phyloP scores from a whole-genome alignment of 1,284 basidiomycete genomes.

The Binderoboletus segoi region DNA sequence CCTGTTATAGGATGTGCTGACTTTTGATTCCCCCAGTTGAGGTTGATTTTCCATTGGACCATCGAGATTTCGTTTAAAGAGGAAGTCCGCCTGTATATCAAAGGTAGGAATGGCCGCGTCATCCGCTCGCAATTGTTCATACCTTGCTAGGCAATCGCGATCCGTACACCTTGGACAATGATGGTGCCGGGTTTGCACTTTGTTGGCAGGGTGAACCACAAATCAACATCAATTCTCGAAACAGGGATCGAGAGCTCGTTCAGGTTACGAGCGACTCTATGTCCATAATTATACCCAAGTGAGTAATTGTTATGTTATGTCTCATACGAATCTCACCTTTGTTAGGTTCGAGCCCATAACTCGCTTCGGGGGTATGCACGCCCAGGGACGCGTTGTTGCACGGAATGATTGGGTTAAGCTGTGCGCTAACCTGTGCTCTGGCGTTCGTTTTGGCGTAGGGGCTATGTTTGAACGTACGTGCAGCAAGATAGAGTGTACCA shows the following conservation, averaged over 20 bases:
- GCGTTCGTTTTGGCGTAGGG: slow-evolving; percentile 91
- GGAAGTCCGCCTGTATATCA: slow-evolving; percentile 81
- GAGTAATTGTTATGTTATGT: slow-evolving; percentile 13
- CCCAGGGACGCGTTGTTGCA: slow-evolving; percentile 23
- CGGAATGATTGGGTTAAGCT: slow-evolving; percentile 50
- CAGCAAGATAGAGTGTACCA: slow-evolving; percentile 61
- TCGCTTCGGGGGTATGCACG: slow-evolving; percentile 12
- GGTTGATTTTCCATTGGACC: slow-evolving; percentile 85
- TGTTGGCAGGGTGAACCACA: slow-evolving; percentile 82
- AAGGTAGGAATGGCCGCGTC: slow-evolving; percentile 55
- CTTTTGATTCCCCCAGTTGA: slow-evolving; percentile 52
- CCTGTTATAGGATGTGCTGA: not conserved
- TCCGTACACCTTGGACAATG: slow-evolving; percentile 76
- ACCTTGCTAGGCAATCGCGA: slow-evolving; percentile 71
- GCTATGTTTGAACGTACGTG: slow-evolving; percentile 87
- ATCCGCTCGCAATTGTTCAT: slow-evolving; percentile 17
- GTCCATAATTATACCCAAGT: slow-evolving; percentile 85
- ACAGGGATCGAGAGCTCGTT: slow-evolving; percentile 78
- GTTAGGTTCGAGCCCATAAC: slow-evolving; percentile 25
- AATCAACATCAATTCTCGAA: slow-evolving; percentile 74
- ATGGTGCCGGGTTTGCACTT: slow-evolving; percentile 88
- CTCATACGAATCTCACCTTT: slow-evolving; percentile 1
- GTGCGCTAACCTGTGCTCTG: slow-evolving; percentile 84
- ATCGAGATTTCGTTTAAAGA: slow-evolving; percentile 72
- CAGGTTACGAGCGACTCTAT: slow-evolving; percentile 85